A percentile compares a stretch with the other conserved stretches of the same genome.
Conservation (phyloP, 106 monocot species). For the Chionographis japonica region DNA sequence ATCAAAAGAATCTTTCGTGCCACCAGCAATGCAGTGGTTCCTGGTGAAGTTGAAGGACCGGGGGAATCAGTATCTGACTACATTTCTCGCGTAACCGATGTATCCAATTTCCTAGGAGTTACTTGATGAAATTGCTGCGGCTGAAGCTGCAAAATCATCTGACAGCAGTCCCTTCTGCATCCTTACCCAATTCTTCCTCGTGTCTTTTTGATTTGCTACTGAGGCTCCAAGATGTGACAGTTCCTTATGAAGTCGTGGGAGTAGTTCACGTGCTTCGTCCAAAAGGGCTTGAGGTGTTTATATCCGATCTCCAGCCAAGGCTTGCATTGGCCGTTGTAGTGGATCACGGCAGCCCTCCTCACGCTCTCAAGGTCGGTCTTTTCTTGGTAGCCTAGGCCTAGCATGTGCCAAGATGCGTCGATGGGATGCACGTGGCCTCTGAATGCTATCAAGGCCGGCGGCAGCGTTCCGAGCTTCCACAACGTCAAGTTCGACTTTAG, state of each 20-base stretch:
- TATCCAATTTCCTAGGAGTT: conserved; percentile 1
- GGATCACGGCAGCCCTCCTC: conserved; percentile 74
- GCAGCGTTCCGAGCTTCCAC: conserved; percentile 90
- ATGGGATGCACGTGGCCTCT: conserved; percentile 80
- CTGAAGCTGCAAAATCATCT: background rate
- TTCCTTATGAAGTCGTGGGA: conserved; percentile 77
- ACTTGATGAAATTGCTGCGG: background rate
- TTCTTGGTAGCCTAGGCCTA: conserved; percentile 94
- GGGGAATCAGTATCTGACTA: background rate
- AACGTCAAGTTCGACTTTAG: conserved; percentile 79
- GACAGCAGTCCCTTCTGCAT: background rate
- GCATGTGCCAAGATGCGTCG: conserved; percentile 88
- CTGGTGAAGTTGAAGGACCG: background rate
- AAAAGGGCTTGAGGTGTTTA: conserved; percentile 73
- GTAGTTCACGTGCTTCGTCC: conserved; percentile 91
- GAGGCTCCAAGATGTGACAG: conserved; percentile 88
- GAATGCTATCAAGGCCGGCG: conserved; percentile 89
- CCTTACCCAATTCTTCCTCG: background rate
- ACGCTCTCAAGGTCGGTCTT: conserved; percentile 47
- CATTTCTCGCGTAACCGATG: background rate
- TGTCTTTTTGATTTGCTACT: conserved; percentile 11
- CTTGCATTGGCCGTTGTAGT: conserved; percentile 89
- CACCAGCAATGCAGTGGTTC: background rate
- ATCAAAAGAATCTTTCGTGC: conserved; percentile 14
- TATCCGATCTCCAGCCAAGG: conserved; percentile 95